Percentiles rank a stretch among this genome's conserved stretches.
Evolutionary conservation across 2,329 filamentous ascomycete species (phyloP).

Genomic region (Penicillium expansum): DNA sequence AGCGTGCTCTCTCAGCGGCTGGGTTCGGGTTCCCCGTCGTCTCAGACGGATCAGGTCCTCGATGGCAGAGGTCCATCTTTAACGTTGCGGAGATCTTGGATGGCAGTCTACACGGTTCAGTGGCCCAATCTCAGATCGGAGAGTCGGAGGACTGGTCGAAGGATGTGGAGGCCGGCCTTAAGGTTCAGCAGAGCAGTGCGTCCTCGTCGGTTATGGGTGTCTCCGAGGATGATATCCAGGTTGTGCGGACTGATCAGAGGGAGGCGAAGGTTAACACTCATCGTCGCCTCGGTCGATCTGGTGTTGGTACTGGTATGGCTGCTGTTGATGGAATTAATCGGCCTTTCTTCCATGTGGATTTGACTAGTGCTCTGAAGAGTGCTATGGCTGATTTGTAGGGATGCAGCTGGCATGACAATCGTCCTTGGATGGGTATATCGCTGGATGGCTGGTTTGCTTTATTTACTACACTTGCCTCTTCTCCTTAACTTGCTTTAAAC

Average conservation of each 20-base stretch:
- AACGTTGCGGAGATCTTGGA: constrained; percentile 1
- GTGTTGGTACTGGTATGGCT: constrained; percentile 56
- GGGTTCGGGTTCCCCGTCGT: constrained; percentile 74
- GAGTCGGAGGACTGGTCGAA: neutral
- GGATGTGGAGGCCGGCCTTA: neutral
- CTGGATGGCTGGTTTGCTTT: neutral
- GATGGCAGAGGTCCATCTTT: neutral
- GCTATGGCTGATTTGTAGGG: constrained; percentile 63
- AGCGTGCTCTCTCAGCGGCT: constrained; percentile 76
- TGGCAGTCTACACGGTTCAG: neutral
- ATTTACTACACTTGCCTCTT: neutral
- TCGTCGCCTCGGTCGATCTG: constrained; percentile 42
- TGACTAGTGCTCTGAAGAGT: constrained; percentile 79
- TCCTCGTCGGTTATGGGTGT: neutral
- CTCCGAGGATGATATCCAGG: neutral
- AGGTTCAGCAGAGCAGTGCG: neutral
- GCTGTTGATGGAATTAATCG: constrained; percentile 75
- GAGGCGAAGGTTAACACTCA: neutral
- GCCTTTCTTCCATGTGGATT: constrained; percentile 85
- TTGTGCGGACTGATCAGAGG: neutral
- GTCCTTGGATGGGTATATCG: neutral
- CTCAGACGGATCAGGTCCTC: neutral
- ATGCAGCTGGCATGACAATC: neutral
- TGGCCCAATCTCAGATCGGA: neutral
- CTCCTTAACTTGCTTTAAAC: neutral